A percentile compares a stretch with the other conserved stretches of the same genome.
Conservation (phyloP, 305 asterid genomes). For the Salvia sclarea region DNA sequence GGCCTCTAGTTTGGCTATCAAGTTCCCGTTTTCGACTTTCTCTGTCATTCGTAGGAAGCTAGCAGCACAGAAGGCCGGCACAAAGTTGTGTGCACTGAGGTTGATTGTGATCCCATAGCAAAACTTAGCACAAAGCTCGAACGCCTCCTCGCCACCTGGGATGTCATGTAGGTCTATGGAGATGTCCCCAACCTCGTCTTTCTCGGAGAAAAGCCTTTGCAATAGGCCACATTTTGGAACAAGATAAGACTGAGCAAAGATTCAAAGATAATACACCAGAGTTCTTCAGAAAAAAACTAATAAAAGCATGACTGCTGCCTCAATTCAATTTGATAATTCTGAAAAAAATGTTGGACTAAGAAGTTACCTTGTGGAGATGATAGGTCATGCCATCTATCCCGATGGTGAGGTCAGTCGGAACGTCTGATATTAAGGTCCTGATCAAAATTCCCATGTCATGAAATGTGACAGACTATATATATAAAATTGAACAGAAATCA, state of each 20-base stretch:
- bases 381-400: constrained; percentile 49
- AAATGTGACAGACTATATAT: not conserved
- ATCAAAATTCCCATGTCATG: constrained; percentile 1
- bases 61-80: constrained; percentile 67
- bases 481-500: not conserved
- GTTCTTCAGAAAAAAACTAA: not conserved
- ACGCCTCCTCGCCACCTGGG: constrained; percentile 80
- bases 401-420: constrained; percentile 64
- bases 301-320: not conserved
- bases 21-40: constrained; percentile 57
- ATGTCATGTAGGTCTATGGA: constrained; percentile 57
- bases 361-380: constrained; percentile 73
- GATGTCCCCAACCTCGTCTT: constrained; percentile 39
- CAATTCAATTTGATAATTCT: not conserved
- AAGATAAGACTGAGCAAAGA: constrained; percentile 49
- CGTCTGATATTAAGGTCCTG: constrained; percentile 48
- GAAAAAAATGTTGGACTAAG: too few relatives aligned
- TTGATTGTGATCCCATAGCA: constrained; percentile 76
- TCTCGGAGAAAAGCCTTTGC: constrained; percentile 44
- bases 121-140: constrained; percentile 75
- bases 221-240: constrained; percentile 71
- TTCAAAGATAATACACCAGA: not conserved
- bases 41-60: constrained; percentile 75
- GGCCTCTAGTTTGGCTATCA: constrained; percentile 51
- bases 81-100: constrained; percentile 69